These are phyloP conservation scores for Lipomyces mesembrius DNA, from an alignment of 805 yeast species.

Conservation along the genomic window DNA sequence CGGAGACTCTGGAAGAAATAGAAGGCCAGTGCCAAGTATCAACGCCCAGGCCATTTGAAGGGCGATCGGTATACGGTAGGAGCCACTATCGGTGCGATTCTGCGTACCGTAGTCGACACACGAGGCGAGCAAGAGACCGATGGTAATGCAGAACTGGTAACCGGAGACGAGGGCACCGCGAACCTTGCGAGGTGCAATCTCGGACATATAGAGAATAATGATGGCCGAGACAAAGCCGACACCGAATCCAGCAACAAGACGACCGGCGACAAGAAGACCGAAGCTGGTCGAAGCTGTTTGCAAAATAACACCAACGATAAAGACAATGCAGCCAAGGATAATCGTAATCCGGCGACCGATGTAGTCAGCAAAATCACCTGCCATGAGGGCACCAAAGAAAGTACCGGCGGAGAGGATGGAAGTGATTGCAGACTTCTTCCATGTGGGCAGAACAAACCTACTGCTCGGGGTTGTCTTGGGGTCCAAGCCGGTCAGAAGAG, in stretches of 20 bases:
- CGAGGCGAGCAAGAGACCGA: conserved; percentile 74
- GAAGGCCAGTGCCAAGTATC: conserved; percentile 63
- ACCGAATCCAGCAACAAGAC: conserved; percentile 66
- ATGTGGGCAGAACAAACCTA: conserved; percentile 17
- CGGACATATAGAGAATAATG: conserved; percentile 78
- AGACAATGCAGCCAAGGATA: conserved; percentile 71
- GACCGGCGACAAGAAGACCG: conserved; percentile 79
- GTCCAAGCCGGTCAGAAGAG: conserved; percentile 53
- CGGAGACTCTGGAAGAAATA: conserved; percentile 76
- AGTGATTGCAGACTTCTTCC: conserved; percentile 67
- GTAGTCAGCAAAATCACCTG: conserved; percentile 80
- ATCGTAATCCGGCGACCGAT: conserved; percentile 83
- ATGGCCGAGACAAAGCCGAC: conserved; percentile 79
- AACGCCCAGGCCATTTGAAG: conserved; percentile 73
- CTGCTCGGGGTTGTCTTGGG: conserved; percentile 14
- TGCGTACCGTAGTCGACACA: conserved; percentile 74
- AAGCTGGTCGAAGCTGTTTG: conserved; percentile 79
- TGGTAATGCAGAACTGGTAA: conserved; percentile 74
- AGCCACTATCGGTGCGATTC: conserved; percentile 55
- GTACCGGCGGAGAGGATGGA: conserved; percentile 96
- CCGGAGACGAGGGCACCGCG: conserved; percentile 78
- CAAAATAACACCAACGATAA: conserved; percentile 78
- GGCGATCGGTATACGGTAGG: conserved; percentile 77
- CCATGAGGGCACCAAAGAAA: conserved; percentile 70
- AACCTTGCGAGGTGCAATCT: conserved; percentile 75